Evolutionary conservation across 345 rosid species (phyloP).

Genomic region (Eutrema japonicum): DNA sequence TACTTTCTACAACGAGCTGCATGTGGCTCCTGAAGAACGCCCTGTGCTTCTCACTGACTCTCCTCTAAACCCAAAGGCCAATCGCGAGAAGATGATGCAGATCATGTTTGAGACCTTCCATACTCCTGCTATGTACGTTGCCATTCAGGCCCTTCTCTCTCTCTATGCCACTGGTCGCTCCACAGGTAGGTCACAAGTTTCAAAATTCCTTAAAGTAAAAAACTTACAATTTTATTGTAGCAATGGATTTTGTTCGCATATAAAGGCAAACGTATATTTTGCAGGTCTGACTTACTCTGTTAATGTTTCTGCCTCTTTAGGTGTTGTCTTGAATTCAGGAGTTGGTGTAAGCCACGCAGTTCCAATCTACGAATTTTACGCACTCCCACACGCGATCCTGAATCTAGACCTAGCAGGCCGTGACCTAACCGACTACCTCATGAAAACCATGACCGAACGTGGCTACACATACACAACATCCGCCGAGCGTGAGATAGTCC

Average conservation of each 20-base stretch:
- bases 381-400: slow-evolving; percentile 64
- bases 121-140: slow-evolving; percentile 50
- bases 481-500: slow-evolving; percentile 39
- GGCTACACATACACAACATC: slow-evolving; percentile 78
- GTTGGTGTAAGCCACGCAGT: slow-evolving; percentile 39
- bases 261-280: too few species aligned
- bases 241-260: too few species aligned
- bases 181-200: slow-evolving; percentile 39
- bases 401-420: slow-evolving; percentile 80
- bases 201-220: too few species aligned
- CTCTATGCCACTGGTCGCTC: slow-evolving; percentile 60
- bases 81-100: slow-evolving; percentile 36
- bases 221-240: too few species aligned
- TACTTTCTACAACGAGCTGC: slow-evolving; percentile 26
- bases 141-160: slow-evolving; percentile 53
- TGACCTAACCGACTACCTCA: slow-evolving; percentile 75
- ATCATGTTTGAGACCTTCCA: slow-evolving; percentile 35
- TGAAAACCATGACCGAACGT: slow-evolving; percentile 72
- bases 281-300: too few species aligned
- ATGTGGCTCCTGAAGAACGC: slow-evolving; percentile 24
- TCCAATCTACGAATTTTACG: slow-evolving; percentile 32
- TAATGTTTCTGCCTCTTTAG: slow-evolving; percentile 31
- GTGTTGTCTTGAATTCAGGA: slow-evolving; percentile 37
- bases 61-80: slow-evolving; percentile 34
- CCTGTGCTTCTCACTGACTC: slow-evolving; percentile 34